Base-by-base conservation (phyloP, 2,329 filamentous ascomycete genomes). In the Ophiostoma triangulosporum region DNA sequence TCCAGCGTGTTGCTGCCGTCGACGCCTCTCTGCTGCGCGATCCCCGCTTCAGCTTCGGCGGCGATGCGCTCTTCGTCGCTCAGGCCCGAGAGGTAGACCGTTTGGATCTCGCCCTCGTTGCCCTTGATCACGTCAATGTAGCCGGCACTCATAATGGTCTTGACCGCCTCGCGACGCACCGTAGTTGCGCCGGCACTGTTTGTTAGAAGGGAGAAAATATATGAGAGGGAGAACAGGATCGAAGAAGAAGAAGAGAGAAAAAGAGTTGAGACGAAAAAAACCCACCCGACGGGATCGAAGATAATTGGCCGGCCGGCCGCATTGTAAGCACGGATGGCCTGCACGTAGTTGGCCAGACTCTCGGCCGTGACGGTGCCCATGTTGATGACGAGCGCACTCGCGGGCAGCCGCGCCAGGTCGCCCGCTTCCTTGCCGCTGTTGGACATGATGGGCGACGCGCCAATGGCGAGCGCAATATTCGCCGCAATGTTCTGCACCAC, bases 401-500 rank as follows among this genome's bases (percentile, higher is more conserved):
- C 83, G 3, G 57, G 57, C 0, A 94, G 76, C 29, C 74, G 76
- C 12, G 85, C 82, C n/a, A 97, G 76, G 63, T 96, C 90, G 7
- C 70, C 65, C 0, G 89, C 89, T 72, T 97, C 91, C 50, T 82
- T 78, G 26, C 83, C 86, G 62, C 90, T 86, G 66, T 87, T 90
- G 7, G 89, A 83, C 91, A 97, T 97, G 67, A 96, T 96, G 36
- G 91, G 91, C 20, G 86, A 93, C 12, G 86, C 86, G 33, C 91
- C 91, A 51, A 94, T 76, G 32, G 84, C 80, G 15, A 96, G 76
- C 36, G 88, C 88, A 3, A 96, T 84, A 63, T 95, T 96, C 51
- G 93, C 91, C 15, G 90, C 87, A 62, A 97, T 86, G 69, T 96
- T 95, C 63, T 95, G 89, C 22, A 96, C 91, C 0, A 97, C 91